These are phyloP conservation scores for Pyrus hybrid DNA, from an alignment of 331 rosid genomes.

Conservation along the genomic window DNA sequence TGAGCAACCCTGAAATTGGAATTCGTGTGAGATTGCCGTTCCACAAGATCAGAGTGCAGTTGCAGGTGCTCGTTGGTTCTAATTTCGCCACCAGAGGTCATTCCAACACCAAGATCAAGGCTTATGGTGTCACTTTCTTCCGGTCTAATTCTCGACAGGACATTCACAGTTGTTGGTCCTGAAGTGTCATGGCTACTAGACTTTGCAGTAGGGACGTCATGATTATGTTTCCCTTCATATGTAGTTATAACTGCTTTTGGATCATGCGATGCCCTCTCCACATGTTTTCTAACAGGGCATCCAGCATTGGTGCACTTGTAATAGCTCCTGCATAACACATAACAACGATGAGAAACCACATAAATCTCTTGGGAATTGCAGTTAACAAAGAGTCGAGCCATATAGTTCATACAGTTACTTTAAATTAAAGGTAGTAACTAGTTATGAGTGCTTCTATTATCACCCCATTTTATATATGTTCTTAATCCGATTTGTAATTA, in stretches of 20 bases:
- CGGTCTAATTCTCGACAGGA: slow-evolving; percentile 45
- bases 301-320: slow-evolving; percentile 94
- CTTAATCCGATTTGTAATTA: too few relatives aligned
- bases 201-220: slow-evolving; percentile 84
- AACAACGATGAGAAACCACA: slow-evolving; percentile 17
- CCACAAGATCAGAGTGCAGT: slow-evolving; percentile 34
- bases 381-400: neutral
- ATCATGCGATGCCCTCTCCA: slow-evolving; percentile 98
- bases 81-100: slow-evolving; percentile 46
- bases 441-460: neutral
- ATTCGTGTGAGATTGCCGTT: slow-evolving; percentile 37
- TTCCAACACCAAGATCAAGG: slow-evolving; percentile 97
- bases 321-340: slow-evolving; percentile 69
- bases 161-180: slow-evolving; percentile 29
- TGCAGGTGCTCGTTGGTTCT: slow-evolving; percentile 45
- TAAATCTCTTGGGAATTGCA: neutral
- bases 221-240: slow-evolving; percentile 93
- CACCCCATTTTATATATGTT: too few relatives aligned
- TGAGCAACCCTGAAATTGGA: slow-evolving; percentile 55
- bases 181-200: slow-evolving; percentile 70
- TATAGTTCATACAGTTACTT: neutral
- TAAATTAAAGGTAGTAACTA: neutral
- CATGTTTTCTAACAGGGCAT: slow-evolving; percentile 93
- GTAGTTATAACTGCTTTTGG: slow-evolving; percentile 97
- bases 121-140: slow-evolving; percentile 76